Conservation (phyloP, 2,329 filamentous ascomycete genomes). For the Venturiaceae sp. region DNA sequence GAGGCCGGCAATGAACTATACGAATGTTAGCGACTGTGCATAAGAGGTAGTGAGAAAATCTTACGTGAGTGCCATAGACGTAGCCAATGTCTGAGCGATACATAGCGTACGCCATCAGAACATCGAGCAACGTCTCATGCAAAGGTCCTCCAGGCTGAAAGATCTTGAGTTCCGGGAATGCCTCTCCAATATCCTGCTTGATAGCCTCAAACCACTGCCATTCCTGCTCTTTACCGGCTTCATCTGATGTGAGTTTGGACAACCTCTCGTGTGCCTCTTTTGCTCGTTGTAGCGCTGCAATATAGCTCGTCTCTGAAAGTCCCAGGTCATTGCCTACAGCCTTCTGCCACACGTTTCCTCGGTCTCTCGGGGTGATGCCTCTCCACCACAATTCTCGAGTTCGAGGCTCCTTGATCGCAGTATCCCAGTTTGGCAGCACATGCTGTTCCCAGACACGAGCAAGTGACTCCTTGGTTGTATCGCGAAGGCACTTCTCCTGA, state of each 20-base stretch:
- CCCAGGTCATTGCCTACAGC: constrained; percentile 67
- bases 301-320: constrained; percentile 57
- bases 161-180: constrained; percentile 64
- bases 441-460: constrained; percentile 64
- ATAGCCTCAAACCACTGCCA: constrained; percentile 55
- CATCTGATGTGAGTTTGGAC: constrained; percentile 32
- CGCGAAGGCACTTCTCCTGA: constrained; percentile 41
- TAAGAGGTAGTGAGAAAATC: constrained; percentile 22
- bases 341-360: constrained; percentile 59
- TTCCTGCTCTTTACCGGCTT: constrained; percentile 39
- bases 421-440: constrained; percentile 66
- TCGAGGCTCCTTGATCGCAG: constrained; percentile 56
- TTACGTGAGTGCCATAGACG: constrained; percentile 62
- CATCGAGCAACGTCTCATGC: constrained; percentile 57
- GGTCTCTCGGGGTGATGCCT: constrained; percentile 60
- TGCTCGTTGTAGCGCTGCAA: constrained; percentile 60
- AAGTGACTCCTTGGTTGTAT: constrained; percentile 39
- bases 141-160: constrained; percentile 62
- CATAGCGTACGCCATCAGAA: constrained; percentile 70
- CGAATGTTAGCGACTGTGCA: background rate
- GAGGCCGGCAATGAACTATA: constrained; percentile 60
- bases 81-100: constrained; percentile 78
- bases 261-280: constrained; percentile 51
- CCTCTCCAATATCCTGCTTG: constrained; percentile 53
- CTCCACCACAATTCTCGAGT: constrained; percentile 77